phyloP scores from a whole-genome alignment of 352 stramenopile species.

The Phytophthora cryptogea region DNA sequence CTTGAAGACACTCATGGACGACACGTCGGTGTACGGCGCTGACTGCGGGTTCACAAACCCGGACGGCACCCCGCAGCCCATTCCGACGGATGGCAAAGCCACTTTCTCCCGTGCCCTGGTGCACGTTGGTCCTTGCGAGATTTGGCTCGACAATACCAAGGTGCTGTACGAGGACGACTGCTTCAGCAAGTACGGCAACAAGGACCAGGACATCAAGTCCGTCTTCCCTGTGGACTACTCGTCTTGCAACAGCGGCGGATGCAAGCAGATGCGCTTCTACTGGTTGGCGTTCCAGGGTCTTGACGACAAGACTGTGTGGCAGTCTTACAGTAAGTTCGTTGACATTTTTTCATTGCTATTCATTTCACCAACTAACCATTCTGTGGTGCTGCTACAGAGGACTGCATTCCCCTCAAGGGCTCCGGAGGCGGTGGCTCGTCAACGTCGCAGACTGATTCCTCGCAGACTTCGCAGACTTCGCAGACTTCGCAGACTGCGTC shows the following conservation, averaged over 20 bases:
- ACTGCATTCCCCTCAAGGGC: constrained; percentile 40
- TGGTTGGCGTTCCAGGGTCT: constrained; percentile 47
- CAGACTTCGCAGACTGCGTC: constrained; percentile 21
- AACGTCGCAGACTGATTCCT: constrained; percentile 12
- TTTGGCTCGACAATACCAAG: constrained; percentile 47
- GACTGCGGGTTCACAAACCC: constrained; percentile 45
- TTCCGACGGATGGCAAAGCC: constrained; percentile 40
- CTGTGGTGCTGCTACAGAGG: constrained; percentile 24
- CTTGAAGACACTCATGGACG: constrained; percentile 38
- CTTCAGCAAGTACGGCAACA: constrained; percentile 36
- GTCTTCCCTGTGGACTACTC: constrained; percentile 49
- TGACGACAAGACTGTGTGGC: constrained; percentile 43
- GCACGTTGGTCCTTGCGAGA: constrained; percentile 40
- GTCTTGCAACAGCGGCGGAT: constrained; percentile 31
- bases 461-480: constrained; percentile 15
- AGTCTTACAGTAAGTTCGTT: constrained; percentile 45
- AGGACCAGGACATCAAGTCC: constrained; percentile 45
- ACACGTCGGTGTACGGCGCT: constrained; percentile 40
- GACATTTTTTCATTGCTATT: neutral
- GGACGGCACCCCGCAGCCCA: constrained; percentile 36
- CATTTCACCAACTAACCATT: constrained; percentile 4
- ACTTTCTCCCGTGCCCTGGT: constrained; percentile 40
- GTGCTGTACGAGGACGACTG: constrained; percentile 41
- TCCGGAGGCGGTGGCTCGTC: constrained; percentile 25
- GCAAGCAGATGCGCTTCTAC: constrained; percentile 49